These are phyloP conservation scores for Beverwykella pulmonaria DNA, from an alignment of 495 filamentous ascomycete genomes.

Conservation along the genomic window DNA sequence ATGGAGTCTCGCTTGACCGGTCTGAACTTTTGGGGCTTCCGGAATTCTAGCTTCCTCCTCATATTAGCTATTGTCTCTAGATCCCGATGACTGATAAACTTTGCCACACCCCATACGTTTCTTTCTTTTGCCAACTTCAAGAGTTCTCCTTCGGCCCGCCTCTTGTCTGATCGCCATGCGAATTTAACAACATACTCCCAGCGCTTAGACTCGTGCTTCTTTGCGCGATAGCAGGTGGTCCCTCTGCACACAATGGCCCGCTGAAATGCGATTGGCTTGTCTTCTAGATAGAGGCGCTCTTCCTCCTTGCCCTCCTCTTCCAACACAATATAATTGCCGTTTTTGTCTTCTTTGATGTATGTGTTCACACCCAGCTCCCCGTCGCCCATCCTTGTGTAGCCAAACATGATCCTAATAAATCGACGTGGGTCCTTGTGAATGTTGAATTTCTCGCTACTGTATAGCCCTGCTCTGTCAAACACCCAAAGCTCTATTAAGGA, in stretches of 20 bases:
- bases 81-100: constrained; percentile 7
- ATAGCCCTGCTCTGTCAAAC: constrained; percentile 52
- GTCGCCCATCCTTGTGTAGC: constrained; percentile 30
- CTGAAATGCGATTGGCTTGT: constrained; percentile 19
- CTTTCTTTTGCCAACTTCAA: constrained; percentile 14
- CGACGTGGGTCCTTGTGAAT: constrained; percentile 44
- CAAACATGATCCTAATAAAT: constrained; percentile 42
- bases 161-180: constrained; percentile 42
- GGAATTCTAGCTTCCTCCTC: constrained; percentile 2
- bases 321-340: constrained; percentile 4
- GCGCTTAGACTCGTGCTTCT: constrained; percentile 21
- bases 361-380: constrained; percentile 9
- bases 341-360: constrained; percentile 9
- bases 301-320: constrained; percentile 5
- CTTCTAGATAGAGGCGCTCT: constrained; percentile 13
- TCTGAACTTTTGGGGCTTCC: constrained; percentile 14
- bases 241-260: constrained; percentile 27
- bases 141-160: constrained; percentile 28
- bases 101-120: constrained; percentile 13
- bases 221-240: constrained; percentile 31
- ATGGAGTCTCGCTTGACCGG: constrained; percentile 2
- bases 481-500: constrained; percentile 48
- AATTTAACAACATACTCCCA: constrained; percentile 42
- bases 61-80: constrained; percentile 9
- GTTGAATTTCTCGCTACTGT: constrained; percentile 48